Evolutionary conservation across 306 rosid species (phyloP).

Genomic region (Calophaca sinica): DNA sequence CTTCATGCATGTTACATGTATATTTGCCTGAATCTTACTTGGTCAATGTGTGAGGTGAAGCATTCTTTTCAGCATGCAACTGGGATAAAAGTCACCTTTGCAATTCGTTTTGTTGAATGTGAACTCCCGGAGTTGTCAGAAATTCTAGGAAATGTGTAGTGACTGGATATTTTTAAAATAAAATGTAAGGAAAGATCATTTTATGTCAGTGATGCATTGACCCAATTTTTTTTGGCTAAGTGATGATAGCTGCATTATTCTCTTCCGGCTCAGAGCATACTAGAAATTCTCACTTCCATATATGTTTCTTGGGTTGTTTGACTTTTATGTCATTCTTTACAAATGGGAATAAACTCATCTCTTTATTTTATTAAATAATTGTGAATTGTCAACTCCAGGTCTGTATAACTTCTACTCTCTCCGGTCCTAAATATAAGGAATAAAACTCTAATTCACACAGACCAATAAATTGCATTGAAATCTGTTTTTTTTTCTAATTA

Average conservation of each 20-base stretch:
- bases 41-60: background rate
- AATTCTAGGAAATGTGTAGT: background rate
- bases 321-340: background rate
- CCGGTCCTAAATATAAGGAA: too few relatives aligned
- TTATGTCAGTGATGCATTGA: background rate
- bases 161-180: constrained; percentile 7
- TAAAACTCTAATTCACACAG: too few relatives aligned
- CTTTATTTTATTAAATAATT: background rate
- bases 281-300: background rate
- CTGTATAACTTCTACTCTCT: background rate
- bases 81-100: background rate
- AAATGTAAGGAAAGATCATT: background rate
- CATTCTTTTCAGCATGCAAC: background rate
- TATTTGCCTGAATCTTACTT: constrained; percentile 19
- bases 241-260: background rate
- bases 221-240: background rate
- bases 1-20: constrained; percentile 16
- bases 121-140: background rate
- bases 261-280: constrained; percentile 2
- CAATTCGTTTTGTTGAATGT: background rate
- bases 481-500: too few relatives aligned
- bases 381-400: constrained; percentile 10
- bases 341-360: constrained; percentile 20
- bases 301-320: constrained; percentile 13
- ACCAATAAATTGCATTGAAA: too few relatives aligned